Evolutionary conservation across 192 early-diverging fungal species (phyloP), one percentile per base, ranked within the genome.

Genomic region (Coemansia sp.): DNA sequence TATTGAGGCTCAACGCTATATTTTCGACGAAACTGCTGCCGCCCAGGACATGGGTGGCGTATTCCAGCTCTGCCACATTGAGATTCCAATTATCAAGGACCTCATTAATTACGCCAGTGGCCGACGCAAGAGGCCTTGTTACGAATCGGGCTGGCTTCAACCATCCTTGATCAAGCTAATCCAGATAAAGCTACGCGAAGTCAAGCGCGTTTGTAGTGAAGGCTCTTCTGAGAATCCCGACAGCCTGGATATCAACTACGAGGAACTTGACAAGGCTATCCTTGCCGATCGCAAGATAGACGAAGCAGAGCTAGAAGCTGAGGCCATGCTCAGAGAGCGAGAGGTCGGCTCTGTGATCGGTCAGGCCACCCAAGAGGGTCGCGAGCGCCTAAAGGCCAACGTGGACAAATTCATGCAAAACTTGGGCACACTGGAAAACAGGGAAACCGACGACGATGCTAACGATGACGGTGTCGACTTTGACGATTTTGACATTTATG

Each of bases 131-230:
- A 66, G 19, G 1, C 63, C 72, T 8, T 74, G 75, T 53, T 63
- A 83, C 35, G 40, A 64, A 8, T 77, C 80, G 48, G 80, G 80
- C 35, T 83, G 80, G 80, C 62, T 83, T 19, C 66, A 77, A 14
- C 50, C 53, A 3, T 70, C 75, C 17, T 14, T 83, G 24, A 13
- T 62, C 53, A 50, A 63, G 34, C 31, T 42, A 17, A 77, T 74
- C 14, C 75, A 72, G 24, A 5, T 3, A 11, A 77, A 77, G 66
- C 35, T 73, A 19, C 70, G 68, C 27, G 34, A 27, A 9, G 5
- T 74, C 13, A 70, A 67, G 24, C 62, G 62, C 11, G 14, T 29
- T 17, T 48, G 66, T n/a, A 64, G 69, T 2, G 67, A 66, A 0
- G 65, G 37, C 4, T 10, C 36, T 3, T 11, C 6, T 3, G 44